Evolutionary conservation across 257 asterid genomes (phyloP).

Genomic region (Przewalskia tangutica): DNA sequence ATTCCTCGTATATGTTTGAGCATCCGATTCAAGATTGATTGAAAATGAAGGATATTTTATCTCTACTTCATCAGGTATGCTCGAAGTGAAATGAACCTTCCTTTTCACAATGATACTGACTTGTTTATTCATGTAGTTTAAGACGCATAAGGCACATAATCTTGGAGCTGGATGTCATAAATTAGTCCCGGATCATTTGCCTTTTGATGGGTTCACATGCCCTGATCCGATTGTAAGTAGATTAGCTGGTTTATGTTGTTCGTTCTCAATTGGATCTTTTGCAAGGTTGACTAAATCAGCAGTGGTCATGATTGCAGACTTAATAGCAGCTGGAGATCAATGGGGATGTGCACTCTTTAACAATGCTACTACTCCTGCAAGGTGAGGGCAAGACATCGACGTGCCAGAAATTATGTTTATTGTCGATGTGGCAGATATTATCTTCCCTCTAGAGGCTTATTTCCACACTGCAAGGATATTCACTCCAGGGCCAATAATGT

Average conservation of each 20-base stretch:
- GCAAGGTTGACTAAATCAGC: conserved; percentile 5
- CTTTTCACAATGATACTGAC: background rate
- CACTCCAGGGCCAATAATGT: conserved; percentile 20
- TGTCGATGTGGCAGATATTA: background rate
- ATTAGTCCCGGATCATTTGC: conserved; percentile 11
- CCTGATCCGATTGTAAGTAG: conserved; percentile 7
- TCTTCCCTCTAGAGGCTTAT: background rate
- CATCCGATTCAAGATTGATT: background rate
- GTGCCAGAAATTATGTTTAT: conserved; percentile 12
- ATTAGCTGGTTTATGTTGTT: background rate
- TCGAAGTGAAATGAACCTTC: background rate
- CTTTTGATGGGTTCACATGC: conserved; percentile 2
- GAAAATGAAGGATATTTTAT: conserved; percentile 13
- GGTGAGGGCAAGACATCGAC: conserved; percentile 19
- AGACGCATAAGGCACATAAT: conserved; percentile 11
- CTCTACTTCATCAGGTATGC: conserved; percentile 6
- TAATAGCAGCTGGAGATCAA: conserved; percentile 18
- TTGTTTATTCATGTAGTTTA: background rate
- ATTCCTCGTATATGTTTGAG: conserved; percentile 5
- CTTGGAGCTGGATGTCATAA: conserved; percentile 6
- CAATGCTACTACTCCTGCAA: conserved; percentile 17
- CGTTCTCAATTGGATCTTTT: background rate
- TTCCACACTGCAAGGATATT: conserved; percentile 14
- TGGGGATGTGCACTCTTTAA: conserved; percentile 10
- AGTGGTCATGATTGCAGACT: conserved; percentile 17